Evolutionary conservation across 192 early-diverging fungal species (phyloP), one percentile per base, ranked within the genome.

Genomic region (Backusella morwellensis): DNA sequence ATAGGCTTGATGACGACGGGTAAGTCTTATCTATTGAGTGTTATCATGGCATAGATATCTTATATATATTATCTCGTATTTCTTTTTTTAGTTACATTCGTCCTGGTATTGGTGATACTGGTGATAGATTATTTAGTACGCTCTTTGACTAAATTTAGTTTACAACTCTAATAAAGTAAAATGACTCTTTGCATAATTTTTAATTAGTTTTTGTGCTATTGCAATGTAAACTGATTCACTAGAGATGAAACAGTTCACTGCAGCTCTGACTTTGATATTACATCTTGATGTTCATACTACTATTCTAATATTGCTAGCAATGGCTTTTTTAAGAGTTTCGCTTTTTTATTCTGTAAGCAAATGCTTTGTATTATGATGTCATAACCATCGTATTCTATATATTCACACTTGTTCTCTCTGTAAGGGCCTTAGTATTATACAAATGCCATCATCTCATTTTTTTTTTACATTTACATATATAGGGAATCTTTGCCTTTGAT

Each of bases 101-200:
- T 26, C 83, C 79, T 26, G 83, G 81, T 21, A 81, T 92, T 72
- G 92, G 92, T 26, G 92, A 93, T 81, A 86, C 86, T 68, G 92
- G 92, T 59, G 92, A 93, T 77, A 84, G 92, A 41, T 82, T 93
- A 70, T 70, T 66, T 66, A 79, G 69, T 40, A 79, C 78, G 1
- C 56, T 15, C 9, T 63, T 14, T 2, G 21, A 63, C 3, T 63
- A 29, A 63, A 9, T 63, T 29, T 63, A 23, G 23, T 12, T 63
- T 29, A 63, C 11, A 40, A 40, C 38, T 40, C 23, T 59, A 63
- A 63, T 26, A 63, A 63, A 63, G 21, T 29, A 26, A 29, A 63
- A 63, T 7, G 26, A 12, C 54, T 56, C 2, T 12, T 29, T 63
- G 56, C 23, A 63, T 63, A 26, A 6, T 44, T 44, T 44, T 44